Conservation (phyloP, 2,329 filamentous ascomycete genomes). For the Arthroderma sp. region DNA sequence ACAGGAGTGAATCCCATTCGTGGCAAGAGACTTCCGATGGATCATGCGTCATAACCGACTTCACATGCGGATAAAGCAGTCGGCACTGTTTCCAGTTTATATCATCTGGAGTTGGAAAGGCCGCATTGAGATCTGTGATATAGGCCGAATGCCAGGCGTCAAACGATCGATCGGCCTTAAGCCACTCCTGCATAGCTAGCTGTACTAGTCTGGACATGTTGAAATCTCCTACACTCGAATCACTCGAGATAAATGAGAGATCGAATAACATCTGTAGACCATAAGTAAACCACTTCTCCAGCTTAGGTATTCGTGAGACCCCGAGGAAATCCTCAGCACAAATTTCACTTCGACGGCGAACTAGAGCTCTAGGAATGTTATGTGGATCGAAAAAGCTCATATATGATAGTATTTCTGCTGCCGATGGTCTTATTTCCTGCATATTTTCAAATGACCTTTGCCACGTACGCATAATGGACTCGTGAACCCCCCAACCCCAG, state of each 20-base stretch:
- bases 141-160: background rate
- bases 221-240: conserved; percentile 18
- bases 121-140: background rate
- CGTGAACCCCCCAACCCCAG: conserved; percentile 11
- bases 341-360: too few relatives aligned
- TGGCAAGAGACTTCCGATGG: background rate
- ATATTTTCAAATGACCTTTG: conserved; percentile 26
- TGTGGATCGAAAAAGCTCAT: conserved; percentile 23
- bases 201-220: conserved; percentile 18
- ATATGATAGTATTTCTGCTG: conserved; percentile 19
- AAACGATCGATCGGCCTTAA: background rate
- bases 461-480: conserved; percentile 21
- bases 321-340: conserved; percentile 14
- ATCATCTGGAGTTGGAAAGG: background rate
- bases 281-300: too few relatives aligned
- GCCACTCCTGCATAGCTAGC: background rate
- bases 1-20: background rate
- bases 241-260: background rate
- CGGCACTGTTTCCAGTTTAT: background rate
- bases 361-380: conserved; percentile 22
- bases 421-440: conserved; percentile 10
- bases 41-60: background rate
- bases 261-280: background rate
- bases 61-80: background rate
- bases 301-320: too few relatives aligned